Conservation (phyloP, 495 filamentous ascomycete genomes). For the Jackrogersella minutella region DNA sequence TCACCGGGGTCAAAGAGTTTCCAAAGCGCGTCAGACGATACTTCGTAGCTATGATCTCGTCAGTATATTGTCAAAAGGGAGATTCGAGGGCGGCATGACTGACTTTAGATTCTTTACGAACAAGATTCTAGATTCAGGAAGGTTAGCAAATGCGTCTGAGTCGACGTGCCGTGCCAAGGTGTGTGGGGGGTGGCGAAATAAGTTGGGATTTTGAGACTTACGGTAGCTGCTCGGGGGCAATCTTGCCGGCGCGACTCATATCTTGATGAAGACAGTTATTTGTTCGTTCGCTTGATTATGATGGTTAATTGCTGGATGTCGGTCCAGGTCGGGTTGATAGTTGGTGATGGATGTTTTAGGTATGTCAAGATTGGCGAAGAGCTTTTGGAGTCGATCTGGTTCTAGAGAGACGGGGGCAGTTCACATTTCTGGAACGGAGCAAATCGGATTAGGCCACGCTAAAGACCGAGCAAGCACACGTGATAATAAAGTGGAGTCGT, state of each 20-base stretch:
- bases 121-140: conserved; percentile 39
- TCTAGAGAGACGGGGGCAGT: conserved; percentile 22
- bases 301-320: conserved; percentile 34
- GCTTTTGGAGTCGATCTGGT: conserved; percentile 36
- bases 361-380: conserved; percentile 40
- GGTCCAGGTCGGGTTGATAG: conserved; percentile 25
- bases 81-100: conserved; percentile 18
- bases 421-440: conserved; percentile 33
- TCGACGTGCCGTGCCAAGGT: not conserved
- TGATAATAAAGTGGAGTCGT: conserved; percentile 25
- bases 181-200: conserved; percentile 1
- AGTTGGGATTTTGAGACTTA: conserved; percentile 53
- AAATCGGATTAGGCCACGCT: conserved; percentile 42
- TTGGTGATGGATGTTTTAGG: conserved; percentile 28
- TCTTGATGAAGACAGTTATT: conserved; percentile 50
- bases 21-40: conserved; percentile 47
- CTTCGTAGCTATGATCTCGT: conserved; percentile 41
- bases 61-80: too few relatives aligned
- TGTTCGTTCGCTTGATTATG: conserved; percentile 13
- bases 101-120: conserved; percentile 49
- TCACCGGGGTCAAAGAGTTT: conserved; percentile 49
- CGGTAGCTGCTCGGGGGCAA: conserved; percentile 92
- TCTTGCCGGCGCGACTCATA: conserved; percentile 80
- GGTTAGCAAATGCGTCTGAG: conserved; percentile 29
- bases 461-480: conserved; percentile 37